Percentiles rank a stretch among this genome's conserved stretches.
Evolutionary conservation across 352 stramenopile species (phyloP).

Genomic region (Blastocystis sp.): DNA sequence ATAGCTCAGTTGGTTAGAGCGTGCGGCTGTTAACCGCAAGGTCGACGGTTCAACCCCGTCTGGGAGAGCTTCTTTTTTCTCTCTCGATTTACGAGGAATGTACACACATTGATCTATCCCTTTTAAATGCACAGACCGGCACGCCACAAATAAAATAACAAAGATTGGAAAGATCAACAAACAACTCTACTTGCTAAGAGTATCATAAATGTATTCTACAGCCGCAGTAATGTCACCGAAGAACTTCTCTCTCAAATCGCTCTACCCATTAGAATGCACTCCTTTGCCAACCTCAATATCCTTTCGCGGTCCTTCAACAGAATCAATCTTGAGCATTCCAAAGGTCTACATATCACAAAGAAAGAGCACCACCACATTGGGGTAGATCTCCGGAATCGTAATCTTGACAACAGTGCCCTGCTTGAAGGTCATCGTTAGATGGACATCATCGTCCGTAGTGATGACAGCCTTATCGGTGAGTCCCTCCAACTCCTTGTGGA

Average conservation of each 20-base stretch:
- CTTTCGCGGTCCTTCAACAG: not conserved
- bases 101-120: too few species aligned
- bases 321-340: not conserved
- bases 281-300: not conserved
- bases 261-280: not conserved
- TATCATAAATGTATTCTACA: not conserved
- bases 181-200: not conserved
- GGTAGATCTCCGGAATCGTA: conserved; percentile 12
- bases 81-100: not conserved
- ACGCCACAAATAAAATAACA: too few species aligned
- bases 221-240: not conserved
- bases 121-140: too few species aligned
- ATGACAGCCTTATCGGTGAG: conserved; percentile 1
- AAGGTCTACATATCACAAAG: not conserved
- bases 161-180: too few species aligned
- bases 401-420: not conserved
- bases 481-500: not conserved
- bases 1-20: conserved; percentile 46
- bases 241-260: not conserved
- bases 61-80: conserved; percentile 20
- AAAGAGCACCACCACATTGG: not conserved
- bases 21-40: conserved; percentile 42
- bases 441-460: conserved; percentile 23
- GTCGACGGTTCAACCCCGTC: conserved; percentile 36
- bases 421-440: not conserved